phyloP scores from a whole-genome alignment of 2,329 filamentous ascomycete species.

The Aspergillus ochraceoroseus region DNA sequence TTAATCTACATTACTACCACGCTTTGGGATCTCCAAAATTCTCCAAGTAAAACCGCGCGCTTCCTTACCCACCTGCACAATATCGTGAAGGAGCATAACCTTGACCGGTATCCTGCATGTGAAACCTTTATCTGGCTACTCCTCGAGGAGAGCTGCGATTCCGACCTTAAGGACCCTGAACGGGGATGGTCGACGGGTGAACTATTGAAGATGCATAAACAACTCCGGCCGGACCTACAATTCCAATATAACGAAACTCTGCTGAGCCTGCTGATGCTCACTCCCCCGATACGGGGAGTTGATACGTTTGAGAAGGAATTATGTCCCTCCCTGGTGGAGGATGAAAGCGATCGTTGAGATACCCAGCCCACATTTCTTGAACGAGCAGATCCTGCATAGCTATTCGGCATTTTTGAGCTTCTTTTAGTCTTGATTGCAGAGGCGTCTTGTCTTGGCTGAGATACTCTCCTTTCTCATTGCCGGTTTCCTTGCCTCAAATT shows the following conservation, averaged over 20 bases:
- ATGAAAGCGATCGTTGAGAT: conserved; percentile 1
- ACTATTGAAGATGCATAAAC: conserved; percentile 34
- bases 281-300: conserved; percentile 30
- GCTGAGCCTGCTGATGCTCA: conserved; percentile 36
- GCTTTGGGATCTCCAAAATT: conserved; percentile 35
- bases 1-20: conserved; percentile 40
- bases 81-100: conserved; percentile 28
- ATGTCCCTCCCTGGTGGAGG: conserved; percentile 1
- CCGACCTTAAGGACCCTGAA: conserved; percentile 34
- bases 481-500: no score
- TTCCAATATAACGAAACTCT: conserved; percentile 41
- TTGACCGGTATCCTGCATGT: conserved; percentile 35
- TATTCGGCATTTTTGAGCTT: no score
- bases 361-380: no score
- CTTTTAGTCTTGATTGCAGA: no score
- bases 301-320: conserved; percentile 34
- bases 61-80: conserved; percentile 30
- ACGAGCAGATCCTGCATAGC: no score
- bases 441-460: no score
- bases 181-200: conserved; percentile 39
- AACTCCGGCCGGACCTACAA: conserved; percentile 35
- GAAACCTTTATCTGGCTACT: conserved; percentile 42
- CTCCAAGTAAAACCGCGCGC: conserved; percentile 29
- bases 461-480: no score
- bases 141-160: conserved; percentile 35